Base-by-base conservation (phyloP, 2,329 filamentous ascomycete species). In the Biscogniauxia marginata region DNA sequence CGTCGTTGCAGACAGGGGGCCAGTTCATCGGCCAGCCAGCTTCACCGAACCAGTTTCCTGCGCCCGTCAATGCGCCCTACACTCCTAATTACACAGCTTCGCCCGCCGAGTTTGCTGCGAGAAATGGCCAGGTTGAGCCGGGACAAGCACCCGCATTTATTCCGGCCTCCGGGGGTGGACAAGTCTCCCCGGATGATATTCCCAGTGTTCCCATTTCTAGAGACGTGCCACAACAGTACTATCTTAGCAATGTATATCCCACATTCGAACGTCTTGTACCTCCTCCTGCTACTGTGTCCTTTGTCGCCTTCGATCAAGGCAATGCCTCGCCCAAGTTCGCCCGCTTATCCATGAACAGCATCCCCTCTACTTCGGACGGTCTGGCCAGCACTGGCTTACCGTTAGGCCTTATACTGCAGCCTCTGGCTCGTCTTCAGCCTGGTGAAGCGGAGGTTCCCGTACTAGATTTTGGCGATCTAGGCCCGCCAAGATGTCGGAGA, bases 301-400 rank as follows among this genome's bases (percentile, higher is more conserved):
- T 95, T 68, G 89, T 97, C 39, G 90, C 93, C n/a, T 90, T 87
- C 67, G 95, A 99, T 67, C 95, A 99, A 73, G 95, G 95, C 66
- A 99, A 97, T 72, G 88, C 95, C 4, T 97, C 95, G 13, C 95
- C 95, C 30, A 97, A 97, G 74, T 95, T 91, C 71, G 90, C 92
- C 49, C 87, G 95, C 54, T 82, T 99, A 55, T 96, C 92, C 0
- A 79, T 98, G 73, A 99, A 96, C 75, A 96, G 89, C 74, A 96
- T 99, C 59, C 95, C 95, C 2, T 83, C 90, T 11, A 90, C 87
- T 13, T 78, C 86, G 46, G 95, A 99, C 61, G 88, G 90, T 34
- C 80, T 98, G 24, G 79, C 84, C 49, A 86, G 88, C 3, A 97
- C 93, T 9, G 89, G 87, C 2, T 78, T 99, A 18, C 93, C 95